phyloP scores from a whole-genome alignment of 768 basidiomycete species.

The Termitomyces titanicus region DNA sequence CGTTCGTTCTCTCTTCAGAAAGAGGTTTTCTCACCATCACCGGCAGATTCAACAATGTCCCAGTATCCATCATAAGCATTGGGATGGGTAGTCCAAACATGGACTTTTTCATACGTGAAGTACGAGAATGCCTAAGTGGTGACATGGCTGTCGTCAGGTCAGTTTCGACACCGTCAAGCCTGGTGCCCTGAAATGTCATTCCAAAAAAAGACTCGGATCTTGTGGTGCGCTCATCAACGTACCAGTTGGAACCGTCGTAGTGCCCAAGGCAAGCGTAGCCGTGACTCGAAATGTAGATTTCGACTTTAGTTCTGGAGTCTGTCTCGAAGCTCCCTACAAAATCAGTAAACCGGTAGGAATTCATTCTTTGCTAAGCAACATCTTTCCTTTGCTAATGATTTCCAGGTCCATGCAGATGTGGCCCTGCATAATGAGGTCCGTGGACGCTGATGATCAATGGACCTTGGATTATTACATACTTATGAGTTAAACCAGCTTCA shows the following conservation, averaged over 20 bases:
- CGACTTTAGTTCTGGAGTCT: conserved; percentile 52
- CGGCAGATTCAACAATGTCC: conserved; percentile 57
- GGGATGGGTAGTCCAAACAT: conserved; percentile 84
- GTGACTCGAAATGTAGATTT: conserved; percentile 76
- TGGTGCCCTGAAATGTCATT: conserved; percentile 8
- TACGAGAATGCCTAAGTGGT: conserved; percentile 67
- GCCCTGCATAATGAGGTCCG: conserved; percentile 49
- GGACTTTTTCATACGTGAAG: conserved; percentile 84
- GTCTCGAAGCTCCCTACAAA: conserved; percentile 51
- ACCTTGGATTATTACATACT: background rate
- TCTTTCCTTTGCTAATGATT: conserved; percentile 1
- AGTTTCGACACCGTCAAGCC: conserved; percentile 12
- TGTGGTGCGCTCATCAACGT: conserved; percentile 70
- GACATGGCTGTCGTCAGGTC: conserved; percentile 52
- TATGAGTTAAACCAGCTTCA: conserved; percentile 35
- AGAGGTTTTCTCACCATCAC: conserved; percentile 75
- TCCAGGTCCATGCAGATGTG: conserved; percentile 57
- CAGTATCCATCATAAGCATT: conserved; percentile 72
- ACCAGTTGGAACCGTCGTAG: conserved; percentile 72
- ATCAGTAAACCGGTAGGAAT: conserved; percentile 59
- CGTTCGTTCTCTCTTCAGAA: conserved; percentile 65
- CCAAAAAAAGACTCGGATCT: conserved; percentile 61
- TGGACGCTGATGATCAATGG: conserved; percentile 6
- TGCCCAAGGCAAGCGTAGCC: conserved; percentile 65
- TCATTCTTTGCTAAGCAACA: background rate